Evolutionary conservation across 176 grass and related monocot species (phyloP).

Genomic region (Oryza meridionalis): DNA sequence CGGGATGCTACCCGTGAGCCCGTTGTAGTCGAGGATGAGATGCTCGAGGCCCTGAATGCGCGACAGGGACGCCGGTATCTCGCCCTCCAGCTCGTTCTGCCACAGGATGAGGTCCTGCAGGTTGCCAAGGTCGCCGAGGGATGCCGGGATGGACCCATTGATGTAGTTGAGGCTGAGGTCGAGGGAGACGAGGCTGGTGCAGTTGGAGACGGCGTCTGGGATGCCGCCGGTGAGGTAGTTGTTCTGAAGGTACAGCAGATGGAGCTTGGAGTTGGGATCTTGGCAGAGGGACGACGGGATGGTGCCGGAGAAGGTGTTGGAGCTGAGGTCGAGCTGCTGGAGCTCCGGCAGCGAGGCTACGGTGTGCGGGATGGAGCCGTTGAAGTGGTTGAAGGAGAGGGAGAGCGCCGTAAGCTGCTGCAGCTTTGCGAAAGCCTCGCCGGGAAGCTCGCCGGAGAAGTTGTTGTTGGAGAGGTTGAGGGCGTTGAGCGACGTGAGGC

Average conservation of each 20-base stretch:
- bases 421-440: constrained; percentile 48
- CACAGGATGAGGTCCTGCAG: constrained; percentile 93
- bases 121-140: constrained; percentile 56
- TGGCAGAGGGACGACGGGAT: constrained; percentile 69
- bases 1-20: constrained; percentile 70
- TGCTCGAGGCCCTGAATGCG: constrained; percentile 66
- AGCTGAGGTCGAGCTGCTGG: constrained; percentile 91
- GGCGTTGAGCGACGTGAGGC: constrained; percentile 47
- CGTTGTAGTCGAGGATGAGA: constrained; percentile 96
- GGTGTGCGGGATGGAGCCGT: constrained; percentile 51
- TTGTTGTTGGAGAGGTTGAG: constrained; percentile 89
- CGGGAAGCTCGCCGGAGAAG: constrained; percentile 78
- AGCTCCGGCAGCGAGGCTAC: constrained; percentile 64
- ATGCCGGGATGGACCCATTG: constrained; percentile 65
- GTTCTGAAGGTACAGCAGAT: constrained; percentile 94
- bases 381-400: constrained; percentile 89
- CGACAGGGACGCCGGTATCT: constrained; percentile 76
- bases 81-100: constrained; percentile 85
- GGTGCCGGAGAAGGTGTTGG: constrained; percentile 73
- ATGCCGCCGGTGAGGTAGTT: constrained; percentile 77
- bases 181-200: constrained; percentile 76
- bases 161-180: constrained; percentile 93
- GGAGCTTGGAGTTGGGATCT: constrained; percentile 40
- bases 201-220: constrained; percentile 77
- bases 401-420: constrained; percentile 56